phyloP scores from a whole-genome alignment of 176 grass and related monocot species.

The Saccharum officinarum region DNA sequence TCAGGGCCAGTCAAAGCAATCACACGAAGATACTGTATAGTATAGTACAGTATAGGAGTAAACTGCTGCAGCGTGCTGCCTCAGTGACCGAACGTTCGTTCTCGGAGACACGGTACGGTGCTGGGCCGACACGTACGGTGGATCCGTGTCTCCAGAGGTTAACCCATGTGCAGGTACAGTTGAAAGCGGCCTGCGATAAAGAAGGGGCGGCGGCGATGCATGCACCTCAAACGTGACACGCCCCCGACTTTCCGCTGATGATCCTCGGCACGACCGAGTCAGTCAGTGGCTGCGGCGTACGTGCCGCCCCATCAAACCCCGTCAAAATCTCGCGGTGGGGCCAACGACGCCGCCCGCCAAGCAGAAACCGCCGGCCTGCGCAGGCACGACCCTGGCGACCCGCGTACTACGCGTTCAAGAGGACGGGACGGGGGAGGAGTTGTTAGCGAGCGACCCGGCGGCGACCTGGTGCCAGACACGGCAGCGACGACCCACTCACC shows the following conservation, averaged over 20 bases:
- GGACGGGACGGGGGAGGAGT: background rate
- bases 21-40: background rate
- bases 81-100: slow-evolving; percentile 6
- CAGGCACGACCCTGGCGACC: background rate
- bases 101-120: background rate
- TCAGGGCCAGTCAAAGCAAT: background rate
- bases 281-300: background rate
- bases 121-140: background rate
- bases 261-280: background rate
- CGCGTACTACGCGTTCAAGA: background rate
- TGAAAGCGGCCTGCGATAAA: background rate
- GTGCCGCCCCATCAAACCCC: too few relatives aligned
- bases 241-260: background rate
- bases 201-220: background rate
- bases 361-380: background rate
- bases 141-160: background rate
- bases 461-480: slow-evolving; percentile 32
- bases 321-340: too few relatives aligned
- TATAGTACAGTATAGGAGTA: background rate
- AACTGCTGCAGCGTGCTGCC: background rate
- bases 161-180: background rate
- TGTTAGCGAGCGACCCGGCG: slow-evolving; percentile 3
- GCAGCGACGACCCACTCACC: slow-evolving; percentile 17
- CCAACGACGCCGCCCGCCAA: background rate
- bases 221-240: background rate